Base-by-base conservation (phyloP, 345 rosid species). In the Linum usitatissimum region DNA sequence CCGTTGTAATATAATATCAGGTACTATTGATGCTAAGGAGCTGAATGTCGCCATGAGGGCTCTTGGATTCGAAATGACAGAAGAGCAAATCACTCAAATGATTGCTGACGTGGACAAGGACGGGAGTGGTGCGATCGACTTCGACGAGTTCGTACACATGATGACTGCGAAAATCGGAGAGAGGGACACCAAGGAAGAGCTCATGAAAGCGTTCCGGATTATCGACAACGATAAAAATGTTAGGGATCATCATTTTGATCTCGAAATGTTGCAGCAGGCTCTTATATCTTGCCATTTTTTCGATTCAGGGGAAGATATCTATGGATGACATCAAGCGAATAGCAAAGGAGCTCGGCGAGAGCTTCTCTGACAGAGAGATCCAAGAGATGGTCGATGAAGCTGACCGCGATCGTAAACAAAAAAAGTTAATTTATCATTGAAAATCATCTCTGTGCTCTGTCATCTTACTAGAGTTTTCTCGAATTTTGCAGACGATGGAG, bases 11-110 rank as follows among this genome's bases (percentile, higher is more conserved):
- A 23, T 23, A 23, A 23, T 12, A 80, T 20, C 68, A 89, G 95
- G 95, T 18, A 94, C 90, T 64, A 94, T 90, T 57, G 99, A 94
- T 86, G 99, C 89, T 20, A 90, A 81, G 69, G 97, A 94, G 89
- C 80, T 94, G 74, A 87, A 87, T 73, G 91, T 94, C 61, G 99
- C 97, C 53, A 94, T 94, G 97, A 94, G 97, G 96, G 96, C 96
- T 38, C 97, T 93, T 59, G 99, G 97, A 57, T 93, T 93, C 2
- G 97, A 94, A 79, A 88, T 88, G 92, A 94, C 86, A 0, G 91
- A 86, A 70, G 85, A 94, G 95, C 93, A 92, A 92, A 92, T 94
- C 78, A 68, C 68, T 13, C 84, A 94, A 88, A 94, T 94, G 96
- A 90, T 94, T 76, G 89, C 86, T 18, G 99, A 94, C 72, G 97